phyloP scores from a whole-genome alignment of 805 yeast species.

The Saturnispora saitoi region DNA sequence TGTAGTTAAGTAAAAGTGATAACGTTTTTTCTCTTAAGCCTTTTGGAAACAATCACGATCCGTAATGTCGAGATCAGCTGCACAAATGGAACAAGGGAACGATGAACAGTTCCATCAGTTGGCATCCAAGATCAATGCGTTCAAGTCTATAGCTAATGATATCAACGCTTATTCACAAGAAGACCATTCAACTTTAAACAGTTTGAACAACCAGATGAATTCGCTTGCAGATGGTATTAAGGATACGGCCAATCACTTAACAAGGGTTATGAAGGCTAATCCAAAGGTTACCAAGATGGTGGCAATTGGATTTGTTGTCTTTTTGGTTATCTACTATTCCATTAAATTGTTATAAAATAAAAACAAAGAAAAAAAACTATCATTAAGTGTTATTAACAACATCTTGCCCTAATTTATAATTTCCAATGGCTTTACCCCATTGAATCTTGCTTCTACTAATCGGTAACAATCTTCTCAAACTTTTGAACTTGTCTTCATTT shows the following conservation, averaged over 20 bases:
- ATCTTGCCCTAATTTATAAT: slow-evolving; percentile 78
- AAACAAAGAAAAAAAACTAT: background rate
- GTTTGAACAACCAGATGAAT: slow-evolving; percentile 43
- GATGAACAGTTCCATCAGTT: slow-evolving; percentile 53
- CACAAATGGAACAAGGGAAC: slow-evolving; percentile 39
- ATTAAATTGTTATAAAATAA: slow-evolving; percentile 33
- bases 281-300: slow-evolving; percentile 54
- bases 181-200: slow-evolving; percentile 34
- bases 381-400: slow-evolving; percentile 32
- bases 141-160: slow-evolving; percentile 59
- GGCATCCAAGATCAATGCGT: slow-evolving; percentile 56
- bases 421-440: slow-evolving; percentile 93
- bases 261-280: slow-evolving; percentile 50
- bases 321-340: slow-evolving; percentile 51
- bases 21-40: no score
- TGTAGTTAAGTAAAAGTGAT: no score
- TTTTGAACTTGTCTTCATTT: slow-evolving; percentile 76
- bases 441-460: slow-evolving; percentile 84
- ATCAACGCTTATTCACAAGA: slow-evolving; percentile 57
- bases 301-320: slow-evolving; percentile 42
- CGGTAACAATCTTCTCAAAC: slow-evolving; percentile 83
- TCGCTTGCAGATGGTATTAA: slow-evolving; percentile 40
- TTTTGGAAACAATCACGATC: no score
- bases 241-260: slow-evolving; percentile 41
- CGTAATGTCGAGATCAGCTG: slow-evolving; percentile 21